Base-by-base conservation (phyloP, 257 asterid species). In the Nicotiana benthamiana region DNA sequence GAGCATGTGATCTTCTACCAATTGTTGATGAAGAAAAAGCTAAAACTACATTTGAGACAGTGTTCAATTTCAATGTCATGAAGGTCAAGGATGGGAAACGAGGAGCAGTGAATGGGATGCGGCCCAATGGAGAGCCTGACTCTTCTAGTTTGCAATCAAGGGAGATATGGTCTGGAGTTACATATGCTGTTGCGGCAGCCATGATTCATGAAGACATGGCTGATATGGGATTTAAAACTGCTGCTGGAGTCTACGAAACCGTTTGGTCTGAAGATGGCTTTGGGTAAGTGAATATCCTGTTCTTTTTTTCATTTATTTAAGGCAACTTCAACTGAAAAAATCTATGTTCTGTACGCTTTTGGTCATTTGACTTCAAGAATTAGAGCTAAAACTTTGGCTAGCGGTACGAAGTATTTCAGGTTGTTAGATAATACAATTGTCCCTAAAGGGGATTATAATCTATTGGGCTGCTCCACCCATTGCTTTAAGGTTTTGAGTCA, bases 21-120 rank as follows among this genome's bases (percentile, higher is more conserved):
- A 91, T 95, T 80, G 94, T 92, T 63, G 97, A 92, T 80, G 97
- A 89, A 77, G 97, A 92, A 78, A 91, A 93, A 87, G 98, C 93
- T 1, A 91, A 84, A 86, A 84, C 74, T 24, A 88, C 97, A 65
- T 92, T 96, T 18, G 90, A 92, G 86, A 96, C 80, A 75, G 89
- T 96, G 20, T 94, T 85, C 82, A 85, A 90, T 66, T 94, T 89
- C 94, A 96, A 96, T 52, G 99, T 96, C 46, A 75, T 91, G 83
- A 93, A 91, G 90, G 88, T 90, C 26, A 92, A 96, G 78, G 89
- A 89, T 36, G 99, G 99, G 84, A 88, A 75, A 83, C 77, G 83
- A 77, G 99, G 99, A 64, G 99, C 99, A 65, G 89, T 88, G 51
- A 96, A 96, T 59, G 99, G 99, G 62, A 96, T 96, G 98, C 88